Conservation (phyloP, 176 grass and related monocot species). For the Echinochloa phyllopogon region DNA sequence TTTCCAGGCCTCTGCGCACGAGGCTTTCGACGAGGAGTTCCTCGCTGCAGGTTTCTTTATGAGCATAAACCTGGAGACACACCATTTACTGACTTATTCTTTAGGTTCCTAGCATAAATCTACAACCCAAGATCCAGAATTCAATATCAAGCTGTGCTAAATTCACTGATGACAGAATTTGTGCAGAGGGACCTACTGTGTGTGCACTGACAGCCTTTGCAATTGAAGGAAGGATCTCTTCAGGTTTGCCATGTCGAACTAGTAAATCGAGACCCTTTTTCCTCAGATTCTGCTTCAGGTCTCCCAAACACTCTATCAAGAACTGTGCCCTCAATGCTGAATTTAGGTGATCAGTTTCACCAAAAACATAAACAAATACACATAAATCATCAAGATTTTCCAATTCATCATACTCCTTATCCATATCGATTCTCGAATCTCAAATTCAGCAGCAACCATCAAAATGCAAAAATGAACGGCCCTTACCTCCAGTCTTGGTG, state of each 20-base stretch:
- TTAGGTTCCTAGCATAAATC: neutral
- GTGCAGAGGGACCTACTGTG: conserved; percentile 53
- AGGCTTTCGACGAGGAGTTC: conserved; percentile 69
- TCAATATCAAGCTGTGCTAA: neutral
- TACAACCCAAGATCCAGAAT: neutral
- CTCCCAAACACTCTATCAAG: conserved; percentile 70
- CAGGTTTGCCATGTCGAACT: conserved; percentile 73
- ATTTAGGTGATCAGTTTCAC: neutral
- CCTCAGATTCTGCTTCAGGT: conserved; percentile 73
- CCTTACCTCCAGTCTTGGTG: conserved; percentile 84
- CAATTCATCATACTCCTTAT: neutral
- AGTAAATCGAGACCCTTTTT: conserved; percentile 75
- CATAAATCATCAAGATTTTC: neutral
- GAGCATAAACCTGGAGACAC: conserved; percentile 72
- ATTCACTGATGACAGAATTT: conserved; percentile 16
- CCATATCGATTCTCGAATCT: neutral
- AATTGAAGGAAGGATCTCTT: conserved; percentile 74
- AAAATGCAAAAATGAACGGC: neutral
- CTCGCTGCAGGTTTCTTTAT: conserved; percentile 86
- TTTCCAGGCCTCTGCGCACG: conserved; percentile 59
- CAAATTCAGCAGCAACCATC: neutral
- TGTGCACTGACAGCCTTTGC: conserved; percentile 73
- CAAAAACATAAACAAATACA: neutral
- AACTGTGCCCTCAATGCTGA: conserved; percentile 76
- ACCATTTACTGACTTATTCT: neutral